Base-by-base conservation (phyloP, 2,329 filamentous ascomycete species). In the Cladosporium halotolerans region DNA sequence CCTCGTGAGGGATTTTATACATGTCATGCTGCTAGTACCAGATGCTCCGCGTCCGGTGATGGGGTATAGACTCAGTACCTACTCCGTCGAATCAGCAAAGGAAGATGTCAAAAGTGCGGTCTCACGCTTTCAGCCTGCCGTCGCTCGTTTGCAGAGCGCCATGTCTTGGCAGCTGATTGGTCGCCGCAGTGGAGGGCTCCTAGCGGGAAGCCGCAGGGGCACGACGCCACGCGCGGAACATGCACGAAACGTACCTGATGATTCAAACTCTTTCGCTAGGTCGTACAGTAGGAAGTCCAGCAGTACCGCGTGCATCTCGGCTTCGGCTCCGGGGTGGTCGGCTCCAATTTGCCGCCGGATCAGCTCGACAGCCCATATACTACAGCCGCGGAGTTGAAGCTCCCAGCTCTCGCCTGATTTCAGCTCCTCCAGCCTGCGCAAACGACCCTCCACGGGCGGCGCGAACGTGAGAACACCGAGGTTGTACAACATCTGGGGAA, bases 241-340 rank as follows among this genome's bases (percentile, higher is more conserved):
- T 36, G 34, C 16, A n/a, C 31, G 13, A 16, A 55, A 33, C 67
- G 67, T 56, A 73, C 74, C 56, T 67, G 66, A 67, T 31, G 63
- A 64, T 69, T 97, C 92, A 66, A 87, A 70, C 65, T 89, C 86
- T 70, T 97, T 99, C 73, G 93, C 90, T 14, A 86, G 83, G 72
- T 99, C 93, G 67, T 99, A 99, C 52, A 99, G 75, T 70, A 96
- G 96, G 72, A 97, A 99, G 70, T 99, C 93, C 58, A 99, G 93
- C 62, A 99, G 71, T 38, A 97, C 89, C 23, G 93, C 91, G 67
- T 99, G 99, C 58, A 86, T 70, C 13, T 74, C 72, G 4, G 55
- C 53, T 32, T 47, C 44, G 1, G 84, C 78, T 9, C 85, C 83
- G 1, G 90, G 88, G 63, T 96, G 83, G 11, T 81, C 71, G 43